Evolutionary conservation across 2,329 filamentous ascomycete species (phyloP), one percentile per base, ranked within the genome.

Genomic region (Aspergillus sp.): DNA sequence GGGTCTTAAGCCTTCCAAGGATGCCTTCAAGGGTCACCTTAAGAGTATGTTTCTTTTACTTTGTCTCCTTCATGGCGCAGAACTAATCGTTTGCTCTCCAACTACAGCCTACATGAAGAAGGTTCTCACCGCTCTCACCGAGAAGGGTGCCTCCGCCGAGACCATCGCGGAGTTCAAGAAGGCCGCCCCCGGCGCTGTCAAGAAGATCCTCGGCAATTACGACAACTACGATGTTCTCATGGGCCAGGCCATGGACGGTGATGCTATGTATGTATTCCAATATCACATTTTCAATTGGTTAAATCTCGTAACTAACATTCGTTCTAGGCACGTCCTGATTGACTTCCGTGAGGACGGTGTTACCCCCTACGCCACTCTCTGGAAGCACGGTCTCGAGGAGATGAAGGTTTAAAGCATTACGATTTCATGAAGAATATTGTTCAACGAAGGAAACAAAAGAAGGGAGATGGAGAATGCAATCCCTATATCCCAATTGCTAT

Each of bases 321-420:
- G 31, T 48, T 57, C 51, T 63, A 93, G 90, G 87, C 83, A 96
- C 70, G 83, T 93, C 66, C 90, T 97, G 67, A 89, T 97, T 75
- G 96, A 97, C 86, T 99, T 96, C 87, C 93, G 95, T 71, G 93
- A 96, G 77, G 95, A 98, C 71, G 95, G 95, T 77, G 78, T 89
- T 68, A 98, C 93, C 56, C 95, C 95, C 60, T 99, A 85, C 76
- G 83, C 96, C 70, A 90, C 87, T 67, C 81, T 96, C 82, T 98
- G 93, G 93, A 97, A 98, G 87, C 90, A 97, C 81, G 95, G 93
- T 73, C 80, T 98, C 65, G 82, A 81, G 69, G 88, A 89, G 82
- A 87, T 87, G 84, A 98, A 99, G 90, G 92, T 98, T 69, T 99
- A 93, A 73, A 64, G 52, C 53, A 31, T 41, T 51, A 45, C 54